Percentiles rank a stretch among this genome's conserved stretches.
Evolutionary conservation across 306 rosid genomes (phyloP).

Genomic region (Cyclanthera cordifolia): DNA sequence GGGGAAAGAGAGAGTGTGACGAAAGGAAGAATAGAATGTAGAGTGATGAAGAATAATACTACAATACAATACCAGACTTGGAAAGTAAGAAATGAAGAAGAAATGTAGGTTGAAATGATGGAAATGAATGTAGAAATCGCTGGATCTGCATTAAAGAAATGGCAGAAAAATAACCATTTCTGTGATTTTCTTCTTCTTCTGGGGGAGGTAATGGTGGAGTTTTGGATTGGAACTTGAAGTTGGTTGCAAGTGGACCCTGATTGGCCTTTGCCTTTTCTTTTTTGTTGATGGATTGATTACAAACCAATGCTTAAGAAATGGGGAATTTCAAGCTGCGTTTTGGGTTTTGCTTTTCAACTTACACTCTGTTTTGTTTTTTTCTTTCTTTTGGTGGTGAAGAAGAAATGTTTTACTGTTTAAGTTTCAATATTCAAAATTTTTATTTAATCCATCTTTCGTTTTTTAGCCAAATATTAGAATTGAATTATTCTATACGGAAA

Average conservation of each 20-base stretch:
- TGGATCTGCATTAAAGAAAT: conserved; percentile 9
- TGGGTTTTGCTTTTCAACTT: background rate
- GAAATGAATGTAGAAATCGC: background rate
- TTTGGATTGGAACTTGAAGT: background rate
- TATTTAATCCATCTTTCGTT: too few species aligned
- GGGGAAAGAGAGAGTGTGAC: background rate
- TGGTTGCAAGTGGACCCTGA: conserved; percentile 7
- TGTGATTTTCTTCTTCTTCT: background rate
- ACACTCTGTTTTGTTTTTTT: background rate
- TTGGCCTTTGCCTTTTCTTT: background rate
- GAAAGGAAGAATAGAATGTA: conserved; percentile 5
- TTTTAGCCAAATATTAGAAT: too few species aligned
- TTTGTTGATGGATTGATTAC: background rate
- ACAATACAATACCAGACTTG: background rate
- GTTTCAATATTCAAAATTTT: too few species aligned
- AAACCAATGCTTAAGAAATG: background rate
- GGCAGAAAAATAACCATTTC: background rate
- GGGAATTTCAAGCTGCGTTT: background rate
- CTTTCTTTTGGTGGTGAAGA: too few species aligned
- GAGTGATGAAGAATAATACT: background rate
- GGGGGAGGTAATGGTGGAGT: background rate
- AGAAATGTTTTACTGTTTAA: too few species aligned
- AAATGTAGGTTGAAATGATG: background rate
- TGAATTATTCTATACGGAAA: too few species aligned
- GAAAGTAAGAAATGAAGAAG: conserved; percentile 1